Evolutionary conservation across 768 basidiomycete genomes (phyloP), one percentile per base, ranked within the genome.

Genomic region (Leucocoprinus birnbaumii): DNA sequence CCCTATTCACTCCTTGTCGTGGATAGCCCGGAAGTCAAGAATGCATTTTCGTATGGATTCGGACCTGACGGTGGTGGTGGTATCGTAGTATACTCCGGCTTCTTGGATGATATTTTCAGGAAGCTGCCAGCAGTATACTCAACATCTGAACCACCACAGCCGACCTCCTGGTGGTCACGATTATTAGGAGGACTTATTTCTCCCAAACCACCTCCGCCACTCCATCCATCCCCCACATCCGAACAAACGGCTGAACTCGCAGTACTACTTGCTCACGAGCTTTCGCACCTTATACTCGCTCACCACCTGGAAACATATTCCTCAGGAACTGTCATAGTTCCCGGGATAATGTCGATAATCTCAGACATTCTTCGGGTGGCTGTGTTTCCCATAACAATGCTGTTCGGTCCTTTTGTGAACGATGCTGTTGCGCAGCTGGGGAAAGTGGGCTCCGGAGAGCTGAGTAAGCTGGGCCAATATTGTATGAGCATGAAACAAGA

Each of bases 11-110:
- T 99, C 5, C 78, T 99, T 42, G 68, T 99, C n/a, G 83, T 96
- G 44, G 91, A 98, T 48, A 85, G 86, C 57, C 86, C 91, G 0
- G 87, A 91, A 56, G 76, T 84, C 2, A 79, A 83, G 8, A 99
- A 98, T 64, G 96, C 97, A 1, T 97, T 99, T 68, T 91, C 89
- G 1, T 98, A 95, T 65, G 96, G 96, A 1, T 98, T 98, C 61
- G 93, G 93, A 11, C 88, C 91, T 2, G 84, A 94, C 62, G 89
- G 91, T 35, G 91, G 87, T 0, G 94, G 93, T 55, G 96, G 97
- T 5, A 82, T 99, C 55, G 95, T 98, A 52, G 84, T 99, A 8
- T 98, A 92, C 68, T 91, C 91, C 11, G 96, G 96, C 4, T 92
- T 98, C 72, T 66, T 98, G 47, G 91, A 98, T 65, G 86, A 93